These are phyloP conservation scores for Lophiotrema nucula DNA, from an alignment of 495 filamentous ascomycete genomes.

Conservation along the genomic window DNA sequence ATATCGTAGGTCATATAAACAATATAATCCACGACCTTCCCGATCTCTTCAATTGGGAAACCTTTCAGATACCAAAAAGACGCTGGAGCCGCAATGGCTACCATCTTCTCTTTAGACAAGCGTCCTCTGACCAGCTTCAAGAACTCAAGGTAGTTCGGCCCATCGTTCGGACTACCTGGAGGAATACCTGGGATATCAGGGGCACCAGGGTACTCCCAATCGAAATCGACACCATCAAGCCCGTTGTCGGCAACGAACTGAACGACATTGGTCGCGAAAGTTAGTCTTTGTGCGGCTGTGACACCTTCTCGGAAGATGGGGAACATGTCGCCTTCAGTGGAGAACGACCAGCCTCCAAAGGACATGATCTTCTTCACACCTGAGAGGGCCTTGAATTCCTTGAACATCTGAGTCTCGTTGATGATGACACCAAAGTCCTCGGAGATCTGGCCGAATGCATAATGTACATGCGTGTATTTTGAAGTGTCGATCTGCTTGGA, in stretches of 20 bases:
- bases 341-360: conserved; percentile 52
- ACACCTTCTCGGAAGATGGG: conserved; percentile 44
- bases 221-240: conserved; percentile 46
- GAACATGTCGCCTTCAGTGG: conserved; percentile 40
- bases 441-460: conserved; percentile 45
- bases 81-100: conserved; percentile 23
- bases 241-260: conserved; percentile 37
- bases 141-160: conserved; percentile 39
- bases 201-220: conserved; percentile 45
- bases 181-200: conserved; percentile 46
- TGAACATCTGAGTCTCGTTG: conserved; percentile 21
- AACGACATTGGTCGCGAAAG: conserved; percentile 41
- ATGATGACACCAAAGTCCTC: not conserved
- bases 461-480: conserved; percentile 45
- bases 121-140: conserved; percentile 20
- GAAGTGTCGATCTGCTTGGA: not conserved
- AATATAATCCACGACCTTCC: conserved; percentile 9
- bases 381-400: not conserved
- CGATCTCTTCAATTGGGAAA: conserved; percentile 17
- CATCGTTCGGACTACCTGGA: conserved; percentile 32
- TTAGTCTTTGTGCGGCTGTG: conserved; percentile 38
- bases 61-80: conserved; percentile 23
- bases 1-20: conserved; percentile 28
- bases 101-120: conserved; percentile 5
- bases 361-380: conserved; percentile 44